Evolutionary conservation across 495 filamentous ascomycete species (phyloP).

Genomic region (Tuber melanosporum): DNA sequence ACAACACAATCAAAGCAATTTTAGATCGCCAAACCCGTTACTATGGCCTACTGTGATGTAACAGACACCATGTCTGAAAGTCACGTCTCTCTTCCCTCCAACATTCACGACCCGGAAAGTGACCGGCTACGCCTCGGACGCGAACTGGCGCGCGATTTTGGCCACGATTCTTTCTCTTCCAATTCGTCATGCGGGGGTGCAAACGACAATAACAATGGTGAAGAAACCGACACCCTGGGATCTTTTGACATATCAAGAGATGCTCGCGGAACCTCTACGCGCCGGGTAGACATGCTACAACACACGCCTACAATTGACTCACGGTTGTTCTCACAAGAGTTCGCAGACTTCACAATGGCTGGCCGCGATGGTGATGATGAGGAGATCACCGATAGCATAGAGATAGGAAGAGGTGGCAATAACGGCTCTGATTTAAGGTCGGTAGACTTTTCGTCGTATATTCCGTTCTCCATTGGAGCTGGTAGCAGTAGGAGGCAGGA

Average conservation of each 20-base stretch:
- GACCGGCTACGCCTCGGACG: conserved; percentile 40
- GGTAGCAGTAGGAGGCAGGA: conserved; percentile 20
- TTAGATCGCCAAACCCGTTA: neutral
- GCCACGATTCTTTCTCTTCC: conserved; percentile 34
- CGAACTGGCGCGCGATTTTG: conserved; percentile 41
- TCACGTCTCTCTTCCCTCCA: conserved; percentile 21
- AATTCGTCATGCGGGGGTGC: conserved; percentile 23
- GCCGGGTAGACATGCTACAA: conserved; percentile 37
- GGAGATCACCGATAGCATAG: conserved; percentile 18
- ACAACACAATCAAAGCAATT: neutral
- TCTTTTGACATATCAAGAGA: conserved; percentile 40
- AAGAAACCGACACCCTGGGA: conserved; percentile 28
- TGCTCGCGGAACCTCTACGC: conserved; percentile 37
- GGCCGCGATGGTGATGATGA: conserved; percentile 27
- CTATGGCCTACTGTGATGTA: conserved; percentile 26
- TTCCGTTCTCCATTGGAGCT: conserved; percentile 25
- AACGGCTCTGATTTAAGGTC: conserved; percentile 26
- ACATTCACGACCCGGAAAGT: conserved; percentile 21
- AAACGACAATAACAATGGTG: conserved; percentile 17
- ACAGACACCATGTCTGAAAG: conserved; percentile 26
- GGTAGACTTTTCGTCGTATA: conserved; percentile 31
- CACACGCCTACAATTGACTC: conserved; percentile 40
- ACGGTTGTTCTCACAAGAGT: conserved; percentile 29
- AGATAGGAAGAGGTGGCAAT: conserved; percentile 34
- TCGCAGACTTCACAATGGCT: conserved; percentile 41